Percentiles rank a stretch among this genome's conserved stretches.
phyloP scores from a whole-genome alignment of 2,329 filamentous ascomycete genomes.

The Penicillium sp. region DNA sequence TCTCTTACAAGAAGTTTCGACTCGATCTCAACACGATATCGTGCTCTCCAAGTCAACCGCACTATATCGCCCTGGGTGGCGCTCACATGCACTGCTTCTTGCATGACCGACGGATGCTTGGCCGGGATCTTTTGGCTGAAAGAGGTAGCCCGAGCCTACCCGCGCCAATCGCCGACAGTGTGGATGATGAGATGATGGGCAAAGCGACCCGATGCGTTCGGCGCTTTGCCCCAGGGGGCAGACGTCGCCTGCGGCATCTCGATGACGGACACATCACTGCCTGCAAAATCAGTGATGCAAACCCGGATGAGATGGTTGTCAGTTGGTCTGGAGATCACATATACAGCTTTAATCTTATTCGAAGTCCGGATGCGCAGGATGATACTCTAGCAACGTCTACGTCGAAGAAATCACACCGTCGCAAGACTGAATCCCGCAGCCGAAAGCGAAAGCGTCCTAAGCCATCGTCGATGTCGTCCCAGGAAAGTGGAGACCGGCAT shows the following conservation, averaged over 20 bases:
- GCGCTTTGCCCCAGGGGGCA: constrained; percentile 65
- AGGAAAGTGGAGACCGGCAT: constrained; percentile 48
- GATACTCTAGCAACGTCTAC: constrained; percentile 30
- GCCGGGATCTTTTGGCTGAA: constrained; percentile 59
- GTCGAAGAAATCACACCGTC: constrained; percentile 29
- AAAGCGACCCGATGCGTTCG: constrained; percentile 67
- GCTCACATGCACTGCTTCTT: constrained; percentile 69
- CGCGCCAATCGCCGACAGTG: constrained; percentile 46
- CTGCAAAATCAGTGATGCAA: constrained; percentile 69
- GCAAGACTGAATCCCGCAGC: constrained; percentile 36
- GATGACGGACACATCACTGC: constrained; percentile 69
- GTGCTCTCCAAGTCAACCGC: constrained; percentile 66
- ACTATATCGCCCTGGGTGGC: constrained; percentile 71
- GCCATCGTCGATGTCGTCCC: constrained; percentile 46
- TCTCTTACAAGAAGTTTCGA: constrained; percentile 65
- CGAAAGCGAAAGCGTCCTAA: constrained; percentile 62
- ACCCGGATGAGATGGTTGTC: constrained; percentile 67
- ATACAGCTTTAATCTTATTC: constrained; percentile 66
- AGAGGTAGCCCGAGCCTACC: constrained; percentile 48
- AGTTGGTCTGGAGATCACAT: constrained; percentile 70
- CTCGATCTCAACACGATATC: constrained; percentile 70
- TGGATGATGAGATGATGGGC: constrained; percentile 58
- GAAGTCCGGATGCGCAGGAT: constrained; percentile 58
- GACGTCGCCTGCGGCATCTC: constrained; percentile 46
- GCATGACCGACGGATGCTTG: constrained; percentile 68